These are phyloP conservation scores for Friedmanniomyces endolithicus DNA, from an alignment of 495 filamentous ascomycete genomes.

Conservation along the genomic window DNA sequence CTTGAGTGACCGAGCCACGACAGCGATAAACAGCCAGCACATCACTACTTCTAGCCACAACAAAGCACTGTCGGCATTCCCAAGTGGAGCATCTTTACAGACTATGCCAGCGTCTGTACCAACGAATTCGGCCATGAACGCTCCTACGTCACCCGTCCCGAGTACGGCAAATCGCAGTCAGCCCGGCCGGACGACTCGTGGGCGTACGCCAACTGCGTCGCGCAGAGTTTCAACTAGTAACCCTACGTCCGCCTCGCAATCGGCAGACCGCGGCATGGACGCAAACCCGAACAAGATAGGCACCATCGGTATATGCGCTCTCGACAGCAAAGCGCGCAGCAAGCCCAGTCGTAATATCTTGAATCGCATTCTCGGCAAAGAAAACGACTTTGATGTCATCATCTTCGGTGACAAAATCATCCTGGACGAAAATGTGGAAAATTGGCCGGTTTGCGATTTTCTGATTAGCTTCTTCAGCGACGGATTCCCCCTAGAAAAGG, in stretches of 20 bases:
- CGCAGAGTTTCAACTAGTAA: constrained; percentile 12
- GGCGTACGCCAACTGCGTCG: constrained; percentile 7
- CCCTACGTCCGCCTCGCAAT: constrained; percentile 25
- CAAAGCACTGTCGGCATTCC: constrained; percentile 28
- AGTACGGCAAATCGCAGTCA: not conserved
- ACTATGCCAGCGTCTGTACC: not conserved
- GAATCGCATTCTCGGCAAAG: constrained; percentile 67
- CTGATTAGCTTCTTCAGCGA: constrained; percentile 96
- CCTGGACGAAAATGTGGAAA: constrained; percentile 69
- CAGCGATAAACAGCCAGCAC: constrained; percentile 41
- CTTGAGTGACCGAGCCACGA: constrained; percentile 26
- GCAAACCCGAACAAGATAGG: constrained; percentile 31
- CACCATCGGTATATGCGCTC: constrained; percentile 81
- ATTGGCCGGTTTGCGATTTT: constrained; percentile 66
- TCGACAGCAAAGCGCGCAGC: constrained; percentile 91
- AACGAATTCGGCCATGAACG: not conserved
- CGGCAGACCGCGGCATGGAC: not conserved
- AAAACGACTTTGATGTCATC: constrained; percentile 86
- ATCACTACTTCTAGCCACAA: constrained; percentile 40
- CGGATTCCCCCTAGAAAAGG: constrained; percentile 93
- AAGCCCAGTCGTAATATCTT: constrained; percentile 93
- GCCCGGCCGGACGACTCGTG: constrained; percentile 6
- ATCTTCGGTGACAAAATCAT: constrained; percentile 99
- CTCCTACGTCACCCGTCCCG: not conserved
- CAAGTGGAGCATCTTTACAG: not conserved